Evolutionary conservation across 2,329 filamentous ascomycete species (phyloP).

Genomic region (Dothideomycetidae sp.): DNA sequence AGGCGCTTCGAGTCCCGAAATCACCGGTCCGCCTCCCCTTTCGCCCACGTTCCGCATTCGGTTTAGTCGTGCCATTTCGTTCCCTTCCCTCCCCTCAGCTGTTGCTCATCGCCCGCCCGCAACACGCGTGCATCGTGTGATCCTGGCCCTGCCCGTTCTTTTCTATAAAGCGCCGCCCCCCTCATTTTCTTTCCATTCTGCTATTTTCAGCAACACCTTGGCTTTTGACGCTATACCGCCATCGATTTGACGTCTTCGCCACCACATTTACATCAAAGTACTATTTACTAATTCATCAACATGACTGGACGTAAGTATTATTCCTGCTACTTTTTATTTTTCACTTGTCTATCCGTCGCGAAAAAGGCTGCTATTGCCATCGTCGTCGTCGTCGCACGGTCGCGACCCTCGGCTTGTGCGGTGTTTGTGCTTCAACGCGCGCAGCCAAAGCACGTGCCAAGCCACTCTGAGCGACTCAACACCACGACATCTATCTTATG

Average conservation of each 20-base stretch:
- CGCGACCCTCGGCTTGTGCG: slow-evolving; percentile 1
- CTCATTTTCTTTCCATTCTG: slow-evolving; percentile 4
- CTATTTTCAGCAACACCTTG: slow-evolving; percentile 14
- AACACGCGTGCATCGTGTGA: slow-evolving; percentile 23
- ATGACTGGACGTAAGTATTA: slow-evolving; percentile 38
- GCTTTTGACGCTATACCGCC: slow-evolving; percentile 15
- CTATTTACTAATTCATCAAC: slow-evolving; percentile 23
- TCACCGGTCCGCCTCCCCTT: neutral
- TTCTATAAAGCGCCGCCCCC: slow-evolving; percentile 7
- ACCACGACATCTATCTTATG: neutral
- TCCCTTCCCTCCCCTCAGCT: no score
- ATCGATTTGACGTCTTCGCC: slow-evolving; percentile 8
- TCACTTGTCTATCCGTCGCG: neutral
- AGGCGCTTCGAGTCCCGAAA: neutral
- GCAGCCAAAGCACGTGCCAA: slow-evolving; percentile 4
- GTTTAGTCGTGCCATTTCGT: neutral
- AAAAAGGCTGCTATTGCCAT: slow-evolving; percentile 1
- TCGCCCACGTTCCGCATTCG: neutral
- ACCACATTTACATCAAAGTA: slow-evolving; percentile 10
- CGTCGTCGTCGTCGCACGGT: slow-evolving; percentile 4
- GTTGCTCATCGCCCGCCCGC: no score
- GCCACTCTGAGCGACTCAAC: no score
- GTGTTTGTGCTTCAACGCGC: neutral
- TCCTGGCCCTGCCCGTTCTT: neutral
- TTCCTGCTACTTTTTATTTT: neutral